Conservation (phyloP, 1,284 basidiomycete genomes). For the Apiotrichum laibachii region DNA sequence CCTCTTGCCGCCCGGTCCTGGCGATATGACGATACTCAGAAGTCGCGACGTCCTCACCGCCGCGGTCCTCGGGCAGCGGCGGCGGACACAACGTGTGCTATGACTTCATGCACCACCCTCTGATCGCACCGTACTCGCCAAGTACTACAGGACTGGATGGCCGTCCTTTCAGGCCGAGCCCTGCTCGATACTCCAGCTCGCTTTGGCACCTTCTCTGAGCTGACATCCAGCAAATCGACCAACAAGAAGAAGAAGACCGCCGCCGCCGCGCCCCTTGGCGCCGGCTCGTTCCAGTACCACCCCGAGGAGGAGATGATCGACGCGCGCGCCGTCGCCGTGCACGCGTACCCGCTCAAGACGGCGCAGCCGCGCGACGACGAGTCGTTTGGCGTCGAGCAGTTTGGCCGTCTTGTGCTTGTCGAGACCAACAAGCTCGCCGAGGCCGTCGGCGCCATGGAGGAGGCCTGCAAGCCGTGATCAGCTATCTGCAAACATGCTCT, state of each 20-base stretch:
- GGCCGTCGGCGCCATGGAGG: slow-evolving; percentile 50
- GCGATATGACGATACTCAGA: not conserved
- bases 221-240: slow-evolving; percentile 1
- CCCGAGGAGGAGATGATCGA: slow-evolving; percentile 77
- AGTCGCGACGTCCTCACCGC: not conserved
- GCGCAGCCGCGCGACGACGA: slow-evolving; percentile 65
- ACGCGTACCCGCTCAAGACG: slow-evolving; percentile 67
- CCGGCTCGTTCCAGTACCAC: slow-evolving; percentile 67
- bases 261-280: slow-evolving; percentile 34
- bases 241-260: slow-evolving; percentile 43
- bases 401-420: slow-evolving; percentile 72
- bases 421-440: slow-evolving; percentile 42
- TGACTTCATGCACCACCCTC: not conserved
- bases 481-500: too few species aligned
- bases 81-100: not conserved
- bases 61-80: not conserved
- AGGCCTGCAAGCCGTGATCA: slow-evolving; percentile 24
- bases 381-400: slow-evolving; percentile 74
- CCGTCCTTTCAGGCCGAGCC: too few species aligned
- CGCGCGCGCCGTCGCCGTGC: slow-evolving; percentile 62
- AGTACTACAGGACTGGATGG: too few species aligned
- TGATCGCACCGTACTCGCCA: not conserved
- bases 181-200: not conserved
- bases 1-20: not conserved
- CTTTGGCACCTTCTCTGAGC: not conserved